phyloP scores from a whole-genome alignment of 23 red algal species.

The Gracilaria gracilis region DNA sequence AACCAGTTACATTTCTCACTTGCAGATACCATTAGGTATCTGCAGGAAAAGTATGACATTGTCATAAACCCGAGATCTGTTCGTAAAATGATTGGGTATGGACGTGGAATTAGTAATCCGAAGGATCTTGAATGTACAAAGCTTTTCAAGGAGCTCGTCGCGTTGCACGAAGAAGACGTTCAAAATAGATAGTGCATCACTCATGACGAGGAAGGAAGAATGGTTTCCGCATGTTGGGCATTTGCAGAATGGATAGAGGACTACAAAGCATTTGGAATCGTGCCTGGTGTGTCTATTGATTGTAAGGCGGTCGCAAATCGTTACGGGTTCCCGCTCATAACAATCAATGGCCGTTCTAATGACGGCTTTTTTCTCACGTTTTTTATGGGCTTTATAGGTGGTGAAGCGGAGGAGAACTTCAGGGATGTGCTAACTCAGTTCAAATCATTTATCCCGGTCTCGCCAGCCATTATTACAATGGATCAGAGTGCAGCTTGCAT shows the following conservation, averaged over 20 bases:
- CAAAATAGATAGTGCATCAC: too few relatives aligned
- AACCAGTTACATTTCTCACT: neutral
- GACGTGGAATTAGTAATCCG: neutral
- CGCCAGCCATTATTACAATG: neutral
- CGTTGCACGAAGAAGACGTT: too few relatives aligned
- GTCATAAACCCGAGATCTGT: neutral
- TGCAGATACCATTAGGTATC: too few relatives aligned
- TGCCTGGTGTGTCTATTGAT: neutral
- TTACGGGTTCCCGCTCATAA: too few relatives aligned
- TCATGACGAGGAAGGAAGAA: too few relatives aligned
- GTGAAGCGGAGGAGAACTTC: neutral
- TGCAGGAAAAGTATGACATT: too few relatives aligned
- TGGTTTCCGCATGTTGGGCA: too few relatives aligned
- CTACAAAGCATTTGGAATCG: neutral
- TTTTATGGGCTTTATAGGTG: neutral
- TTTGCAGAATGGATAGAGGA: too few relatives aligned
- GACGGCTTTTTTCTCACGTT: neutral
- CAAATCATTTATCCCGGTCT: neutral
- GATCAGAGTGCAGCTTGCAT: neutral
- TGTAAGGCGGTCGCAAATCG: constrained; percentile 2
- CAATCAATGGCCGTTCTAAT: neutral
- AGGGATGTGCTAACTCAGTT: neutral
- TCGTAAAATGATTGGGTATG: neutral
- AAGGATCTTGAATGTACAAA: too few relatives aligned
- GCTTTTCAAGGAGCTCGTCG: too few relatives aligned